Evolutionary conservation across 305 asterid genomes (phyloP).

Genomic region (Fraxinus angustifolia): DNA sequence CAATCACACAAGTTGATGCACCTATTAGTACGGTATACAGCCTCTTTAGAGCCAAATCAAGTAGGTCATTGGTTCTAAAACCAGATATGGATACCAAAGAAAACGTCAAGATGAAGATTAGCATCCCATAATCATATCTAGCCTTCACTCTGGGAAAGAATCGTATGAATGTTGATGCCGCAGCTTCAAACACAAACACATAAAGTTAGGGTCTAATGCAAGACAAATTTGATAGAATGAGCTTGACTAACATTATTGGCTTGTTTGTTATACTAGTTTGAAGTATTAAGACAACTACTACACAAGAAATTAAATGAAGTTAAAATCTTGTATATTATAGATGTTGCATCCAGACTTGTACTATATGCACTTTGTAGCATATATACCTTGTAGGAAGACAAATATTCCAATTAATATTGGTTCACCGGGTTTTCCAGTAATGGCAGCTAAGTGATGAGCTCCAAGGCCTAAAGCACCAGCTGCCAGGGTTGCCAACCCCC

Average conservation of each 20-base stretch:
- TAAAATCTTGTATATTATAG: background rate
- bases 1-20: slow-evolving; percentile 47
- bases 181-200: slow-evolving; percentile 40
- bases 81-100: slow-evolving; percentile 64
- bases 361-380: background rate
- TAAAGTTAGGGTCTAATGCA: background rate
- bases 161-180: slow-evolving; percentile 52
- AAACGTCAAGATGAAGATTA: slow-evolving; percentile 66
- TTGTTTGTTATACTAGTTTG: background rate
- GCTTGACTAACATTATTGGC: background rate
- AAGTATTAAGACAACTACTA: background rate
- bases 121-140: slow-evolving; percentile 69
- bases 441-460: slow-evolving; percentile 55
- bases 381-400: slow-evolving; percentile 64
- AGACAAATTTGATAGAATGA: background rate
- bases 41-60: slow-evolving; percentile 52
- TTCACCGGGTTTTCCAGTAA: slow-evolving; percentile 54
- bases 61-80: slow-evolving; percentile 39
- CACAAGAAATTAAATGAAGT: background rate
- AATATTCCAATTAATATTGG: slow-evolving; percentile 59
- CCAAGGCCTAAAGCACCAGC: slow-evolving; percentile 73
- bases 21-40: slow-evolving; percentile 62
- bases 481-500: slow-evolving; percentile 65
- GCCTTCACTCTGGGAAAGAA: slow-evolving; percentile 74
- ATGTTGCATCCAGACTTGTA: background rate